phyloP scores from a whole-genome alignment of 495 filamentous ascomycete species.

The Penicillium pulvis region DNA sequence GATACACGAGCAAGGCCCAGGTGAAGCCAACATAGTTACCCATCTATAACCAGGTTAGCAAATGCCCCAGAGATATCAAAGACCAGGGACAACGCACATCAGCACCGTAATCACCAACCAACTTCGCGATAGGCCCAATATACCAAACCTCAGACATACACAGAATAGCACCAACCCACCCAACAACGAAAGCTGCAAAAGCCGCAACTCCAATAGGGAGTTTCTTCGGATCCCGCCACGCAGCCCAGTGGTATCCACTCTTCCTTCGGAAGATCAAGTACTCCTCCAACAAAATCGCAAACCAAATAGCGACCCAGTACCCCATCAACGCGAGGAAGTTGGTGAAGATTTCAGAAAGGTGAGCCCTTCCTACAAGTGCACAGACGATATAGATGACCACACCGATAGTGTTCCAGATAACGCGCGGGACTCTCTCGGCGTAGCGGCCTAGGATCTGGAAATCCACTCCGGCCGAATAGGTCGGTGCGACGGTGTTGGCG shows the following conservation, averaged over 20 bases:
- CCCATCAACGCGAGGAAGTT: constrained; percentile 77
- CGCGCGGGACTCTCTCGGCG: constrained; percentile 58
- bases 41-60: constrained; percentile 37
- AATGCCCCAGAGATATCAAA: background rate
- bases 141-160: constrained; percentile 76
- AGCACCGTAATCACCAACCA: constrained; percentile 60
- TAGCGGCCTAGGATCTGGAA: constrained; percentile 66
- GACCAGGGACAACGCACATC: constrained; percentile 44
- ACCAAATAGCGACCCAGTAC: constrained; percentile 71
- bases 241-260: constrained; percentile 59
- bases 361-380: constrained; percentile 62
- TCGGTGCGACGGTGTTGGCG: constrained; percentile 68
- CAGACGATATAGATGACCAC: constrained; percentile 64
- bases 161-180: constrained; percentile 69
- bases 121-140: constrained; percentile 60
- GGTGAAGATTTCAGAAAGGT: constrained; percentile 65
- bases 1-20: constrained; percentile 52
- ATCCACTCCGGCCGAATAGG: constrained; percentile 70
- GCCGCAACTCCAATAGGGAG: constrained; percentile 66
- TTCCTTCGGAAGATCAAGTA: constrained; percentile 60
- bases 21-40: constrained; percentile 54
- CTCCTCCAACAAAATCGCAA: constrained; percentile 64
- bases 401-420: constrained; percentile 62
- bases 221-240: constrained; percentile 59
- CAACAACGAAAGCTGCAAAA: constrained; percentile 62